Conservation (phyloP, 495 filamentous ascomycete genomes). For the Aspergillus nidulans region DNA sequence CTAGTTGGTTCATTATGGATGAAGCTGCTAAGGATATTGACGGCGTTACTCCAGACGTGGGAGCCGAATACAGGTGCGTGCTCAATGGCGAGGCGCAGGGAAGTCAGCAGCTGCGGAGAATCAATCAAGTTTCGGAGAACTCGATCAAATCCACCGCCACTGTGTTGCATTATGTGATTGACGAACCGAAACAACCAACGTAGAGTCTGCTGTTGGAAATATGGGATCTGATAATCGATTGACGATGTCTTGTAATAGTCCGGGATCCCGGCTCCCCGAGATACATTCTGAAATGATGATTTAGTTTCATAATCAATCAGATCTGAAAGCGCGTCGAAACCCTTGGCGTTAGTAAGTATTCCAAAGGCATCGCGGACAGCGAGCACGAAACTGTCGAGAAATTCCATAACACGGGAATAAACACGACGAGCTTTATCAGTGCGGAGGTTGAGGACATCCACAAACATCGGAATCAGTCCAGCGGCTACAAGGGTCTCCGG, state of each 20-base stretch:
- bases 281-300: slow-evolving; percentile 58
- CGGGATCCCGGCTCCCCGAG: slow-evolving; percentile 67
- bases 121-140: slow-evolving; percentile 90
- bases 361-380: slow-evolving; percentile 75
- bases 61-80: slow-evolving; percentile 78
- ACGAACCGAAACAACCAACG: slow-evolving; percentile 95
- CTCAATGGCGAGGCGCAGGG: slow-evolving; percentile 74
- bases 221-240: slow-evolving; percentile 89
- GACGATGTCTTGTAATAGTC: slow-evolving; percentile 70
- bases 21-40: slow-evolving; percentile 88
- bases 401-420: slow-evolving; percentile 72
- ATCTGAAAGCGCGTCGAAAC: slow-evolving; percentile 81
- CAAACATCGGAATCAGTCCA: slow-evolving; percentile 80
- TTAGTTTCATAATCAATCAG: slow-evolving; percentile 77
- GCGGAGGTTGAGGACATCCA: slow-evolving; percentile 82
- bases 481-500: slow-evolving; percentile 75
- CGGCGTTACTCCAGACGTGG: slow-evolving; percentile 87
- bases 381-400: slow-evolving; percentile 83
- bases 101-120: slow-evolving; percentile 74
- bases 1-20: slow-evolving; percentile 99
- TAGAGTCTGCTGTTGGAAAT: slow-evolving; percentile 84
- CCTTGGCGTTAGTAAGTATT: slow-evolving; percentile 69
- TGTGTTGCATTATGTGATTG: slow-evolving; percentile 88
- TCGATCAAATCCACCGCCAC: slow-evolving; percentile 80
- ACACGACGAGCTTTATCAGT: slow-evolving; percentile 77